These are phyloP conservation scores for Dictyostelium citrinum DNA, from an alignment of 78 protist species.

Conservation along the genomic window DNA sequence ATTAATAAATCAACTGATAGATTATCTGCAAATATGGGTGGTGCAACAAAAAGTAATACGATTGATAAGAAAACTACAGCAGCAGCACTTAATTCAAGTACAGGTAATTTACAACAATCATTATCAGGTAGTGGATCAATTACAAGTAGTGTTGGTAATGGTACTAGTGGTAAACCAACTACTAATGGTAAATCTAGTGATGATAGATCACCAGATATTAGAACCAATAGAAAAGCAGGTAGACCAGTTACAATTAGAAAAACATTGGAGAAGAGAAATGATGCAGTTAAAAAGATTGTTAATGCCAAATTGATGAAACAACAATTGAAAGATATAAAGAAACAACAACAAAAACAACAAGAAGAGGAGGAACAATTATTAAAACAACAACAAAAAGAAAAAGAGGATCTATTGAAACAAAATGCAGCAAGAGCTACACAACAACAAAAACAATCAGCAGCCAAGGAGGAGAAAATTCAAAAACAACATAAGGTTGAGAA, in stretches of 20 bases:
- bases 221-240: conserved; percentile 66
- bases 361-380: conserved; percentile 56
- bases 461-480: conserved; percentile 28
- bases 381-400: conserved; percentile 73
- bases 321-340: conserved; percentile 74
- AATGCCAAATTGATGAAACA: conserved; percentile 66
- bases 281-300: conserved; percentile 69
- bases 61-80: neutral
- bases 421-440: conserved; percentile 18
- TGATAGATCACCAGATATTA: conserved; percentile 71
- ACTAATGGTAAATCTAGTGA: conserved; percentile 3
- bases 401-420: conserved; percentile 63
- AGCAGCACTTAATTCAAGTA: neutral
- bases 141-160: neutral
- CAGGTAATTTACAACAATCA: neutral
- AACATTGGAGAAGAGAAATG: conserved; percentile 74
- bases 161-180: conserved; percentile 3
- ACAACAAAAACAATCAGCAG: conserved; percentile 54
- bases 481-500: conserved; percentile 42
- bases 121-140: neutral
- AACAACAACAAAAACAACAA: conserved; percentile 70
- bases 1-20: conserved; percentile 1
- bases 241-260: conserved; percentile 71
- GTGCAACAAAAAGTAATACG: neutral
- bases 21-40: neutral